Evolutionary conservation across 257 asterid species (phyloP), one percentile per base, ranked within the genome.

Genomic region (Ligustrum vulgare): DNA sequence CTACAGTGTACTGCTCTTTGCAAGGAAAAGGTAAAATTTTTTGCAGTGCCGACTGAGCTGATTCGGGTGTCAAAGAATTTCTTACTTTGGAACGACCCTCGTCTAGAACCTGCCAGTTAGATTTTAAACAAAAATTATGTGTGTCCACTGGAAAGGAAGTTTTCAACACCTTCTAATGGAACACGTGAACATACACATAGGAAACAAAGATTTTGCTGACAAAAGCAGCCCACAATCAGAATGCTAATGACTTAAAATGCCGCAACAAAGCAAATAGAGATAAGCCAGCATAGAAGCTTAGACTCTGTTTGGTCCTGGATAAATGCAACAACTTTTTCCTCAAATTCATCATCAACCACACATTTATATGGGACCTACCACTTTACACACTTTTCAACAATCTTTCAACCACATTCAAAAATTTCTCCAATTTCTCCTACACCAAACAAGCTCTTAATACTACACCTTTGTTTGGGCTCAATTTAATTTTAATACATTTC

Each of bases 11-110:
- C 80, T 93, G 97, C 79, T 88, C 86, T 81, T 84, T 90, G 89
- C 98, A 93, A 78, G 98, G 97, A 69, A 85, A 90, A 15, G 98
- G 98, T 47, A 94, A 78, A 75, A 89, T 83, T 76, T 92, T 88
- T 78, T 78, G 96, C 75, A 91, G 84, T 69, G 98, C 97, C 77
- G 85, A 74, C 85, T 88, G 96, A 60, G 87, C 88, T 78, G 97
- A 82, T 79, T 75, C 74, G 67, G 97, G 97, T 35, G 88, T 86
- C 83, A 91, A 84, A 23, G 72, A 76, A 33, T 74, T 79, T 80
- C 97, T 89, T 37, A 88, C 97, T 84, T 77, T 81, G 64, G 79
- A 72, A 39, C 97, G 93, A 22, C 93, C 91, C 81, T 89, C 90
- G 5, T 91, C 96, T 87, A 89, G 97, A 82, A 87, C 80, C 97